Evolutionary conservation across 2,329 filamentous ascomycete genomes (phyloP).

Genomic region (Cercospora sp.): DNA sequence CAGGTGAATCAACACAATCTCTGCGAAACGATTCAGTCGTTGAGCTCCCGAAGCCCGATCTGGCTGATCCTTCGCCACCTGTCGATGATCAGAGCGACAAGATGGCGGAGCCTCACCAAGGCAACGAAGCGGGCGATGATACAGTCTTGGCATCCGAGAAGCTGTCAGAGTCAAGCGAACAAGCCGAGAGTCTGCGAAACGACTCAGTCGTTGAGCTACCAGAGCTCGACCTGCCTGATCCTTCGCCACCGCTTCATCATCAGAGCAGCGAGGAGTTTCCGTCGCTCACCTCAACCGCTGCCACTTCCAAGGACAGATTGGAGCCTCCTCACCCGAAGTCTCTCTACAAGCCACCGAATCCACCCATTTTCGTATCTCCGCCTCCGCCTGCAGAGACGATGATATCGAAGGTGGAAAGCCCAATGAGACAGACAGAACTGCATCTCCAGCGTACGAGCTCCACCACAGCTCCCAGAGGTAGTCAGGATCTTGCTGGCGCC

Average conservation of each 20-base stretch:
- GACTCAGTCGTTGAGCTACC: background rate
- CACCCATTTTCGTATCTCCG: background rate
- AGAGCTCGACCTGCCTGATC: background rate
- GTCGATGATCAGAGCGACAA: background rate
- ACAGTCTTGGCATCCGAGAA: background rate
- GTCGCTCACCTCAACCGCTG: background rate
- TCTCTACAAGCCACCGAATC: background rate
- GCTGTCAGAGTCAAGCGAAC: background rate
- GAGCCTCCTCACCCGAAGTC: background rate
- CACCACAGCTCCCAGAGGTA: background rate
- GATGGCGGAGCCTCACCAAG: background rate
- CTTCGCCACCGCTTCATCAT: fast-evolving
- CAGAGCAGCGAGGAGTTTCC: background rate
- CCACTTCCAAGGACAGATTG: background rate
- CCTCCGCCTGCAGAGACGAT: background rate
- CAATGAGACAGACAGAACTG: background rate
- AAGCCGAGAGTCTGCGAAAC: background rate
- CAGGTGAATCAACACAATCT: background rate
- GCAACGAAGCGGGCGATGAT: background rate
- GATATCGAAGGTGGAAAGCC: background rate
- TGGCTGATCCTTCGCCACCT: background rate
- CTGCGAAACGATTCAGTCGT: background rate
- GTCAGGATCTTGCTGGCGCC: background rate
- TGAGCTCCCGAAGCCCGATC: background rate
- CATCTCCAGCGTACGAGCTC: background rate